phyloP scores from a whole-genome alignment of 2,329 filamentous ascomycete species.

The Geosmithia morbida region DNA sequence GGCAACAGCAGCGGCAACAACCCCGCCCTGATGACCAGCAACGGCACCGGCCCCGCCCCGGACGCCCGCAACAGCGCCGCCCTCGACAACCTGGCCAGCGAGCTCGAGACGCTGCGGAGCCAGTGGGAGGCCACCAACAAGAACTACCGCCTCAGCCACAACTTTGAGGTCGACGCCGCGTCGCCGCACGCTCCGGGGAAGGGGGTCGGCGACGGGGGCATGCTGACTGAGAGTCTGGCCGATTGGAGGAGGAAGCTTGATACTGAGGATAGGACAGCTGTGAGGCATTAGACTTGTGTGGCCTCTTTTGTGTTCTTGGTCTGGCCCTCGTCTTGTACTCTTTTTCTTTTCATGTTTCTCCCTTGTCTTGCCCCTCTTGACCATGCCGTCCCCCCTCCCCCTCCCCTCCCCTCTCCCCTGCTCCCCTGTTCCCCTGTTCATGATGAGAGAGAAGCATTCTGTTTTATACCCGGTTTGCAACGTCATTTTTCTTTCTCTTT shows the following conservation, averaged over 20 bases:
- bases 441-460: too few species aligned
- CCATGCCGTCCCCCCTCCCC: too few species aligned
- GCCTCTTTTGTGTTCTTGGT: too few species aligned
- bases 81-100: constrained; percentile 79
- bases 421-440: too few species aligned
- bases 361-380: too few species aligned
- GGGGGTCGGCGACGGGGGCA: constrained; percentile 26
- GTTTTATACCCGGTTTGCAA: too few species aligned
- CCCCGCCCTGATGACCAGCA: too few species aligned
- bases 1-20: too few species aligned
- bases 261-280: constrained; percentile 18
- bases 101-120: constrained; percentile 76
- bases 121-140: constrained; percentile 97
- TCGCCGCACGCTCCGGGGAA: constrained; percentile 13
- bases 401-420: too few species aligned
- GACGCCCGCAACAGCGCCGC: constrained; percentile 48
- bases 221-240: constrained; percentile 56
- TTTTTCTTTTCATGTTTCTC: too few species aligned
- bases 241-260: constrained; percentile 73
- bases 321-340: too few species aligned
- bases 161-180: constrained; percentile 66
- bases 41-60: constrained; percentile 7
- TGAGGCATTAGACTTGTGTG: background rate
- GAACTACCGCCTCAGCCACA: constrained; percentile 79
- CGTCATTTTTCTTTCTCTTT: background rate